Percentiles rank a stretch among this genome's conserved stretches.
These are phyloP conservation scores for Fusarium musae DNA, from an alignment of 2,329 filamentous ascomycete genomes.

Conservation along the genomic window DNA sequence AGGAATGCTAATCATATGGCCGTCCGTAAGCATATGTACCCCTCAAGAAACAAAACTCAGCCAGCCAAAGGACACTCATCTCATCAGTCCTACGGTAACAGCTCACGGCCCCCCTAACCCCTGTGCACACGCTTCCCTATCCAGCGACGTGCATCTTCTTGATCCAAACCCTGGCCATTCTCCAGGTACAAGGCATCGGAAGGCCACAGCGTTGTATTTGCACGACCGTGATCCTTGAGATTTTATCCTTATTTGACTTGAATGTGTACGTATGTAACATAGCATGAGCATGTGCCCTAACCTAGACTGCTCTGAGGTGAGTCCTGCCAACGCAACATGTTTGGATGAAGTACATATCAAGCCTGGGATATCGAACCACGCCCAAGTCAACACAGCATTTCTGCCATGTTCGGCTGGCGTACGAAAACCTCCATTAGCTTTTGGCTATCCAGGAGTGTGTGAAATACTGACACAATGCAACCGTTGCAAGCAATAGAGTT, in stretches of 20 bases:
- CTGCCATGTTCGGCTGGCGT: conserved; percentile 2
- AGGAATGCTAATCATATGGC: conserved; percentile 9
- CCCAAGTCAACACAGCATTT: neutral
- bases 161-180: conserved; percentile 18
- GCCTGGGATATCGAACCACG: conserved; percentile 27
- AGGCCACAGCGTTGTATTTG: conserved; percentile 26
- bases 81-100: conserved; percentile 27
- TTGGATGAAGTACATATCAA: neutral
- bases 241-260: neutral
- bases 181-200: conserved; percentile 37
- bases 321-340: conserved; percentile 1
- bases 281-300: neutral
- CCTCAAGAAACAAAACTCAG: neutral
- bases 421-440: neutral
- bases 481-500: neutral
- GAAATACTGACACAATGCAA: neutral
- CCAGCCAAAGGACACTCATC: conserved; percentile 19
- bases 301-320: conserved; percentile 3
- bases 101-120: conserved; percentile 30
- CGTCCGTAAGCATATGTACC: neutral
- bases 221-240: conserved; percentile 3
- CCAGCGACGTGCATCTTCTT: conserved; percentile 44
- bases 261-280: neutral
- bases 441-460: neutral
- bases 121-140: conserved; percentile 41